phyloP scores from a whole-genome alignment of 768 basidiomycete genomes.

The Rubroboletus pulcherrimus region DNA sequence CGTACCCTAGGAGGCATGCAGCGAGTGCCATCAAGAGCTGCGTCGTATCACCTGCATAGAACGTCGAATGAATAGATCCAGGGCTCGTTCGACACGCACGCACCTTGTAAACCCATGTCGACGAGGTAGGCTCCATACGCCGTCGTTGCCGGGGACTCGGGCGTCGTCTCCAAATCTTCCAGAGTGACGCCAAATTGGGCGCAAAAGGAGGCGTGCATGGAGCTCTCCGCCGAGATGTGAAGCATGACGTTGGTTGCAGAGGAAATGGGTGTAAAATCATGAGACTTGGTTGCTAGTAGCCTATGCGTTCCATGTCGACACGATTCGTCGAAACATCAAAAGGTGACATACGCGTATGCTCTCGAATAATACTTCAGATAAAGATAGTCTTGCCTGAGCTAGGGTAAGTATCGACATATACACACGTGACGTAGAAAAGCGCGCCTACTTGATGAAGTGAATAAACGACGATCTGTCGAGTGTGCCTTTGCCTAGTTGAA shows the following conservation, averaged over 20 bases:
- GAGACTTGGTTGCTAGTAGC: slow-evolving; percentile 75
- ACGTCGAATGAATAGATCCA: not conserved
- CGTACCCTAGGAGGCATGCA: slow-evolving; percentile 87
- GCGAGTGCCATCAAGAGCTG: slow-evolving; percentile 78
- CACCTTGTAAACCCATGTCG: slow-evolving; percentile 61
- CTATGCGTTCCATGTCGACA: slow-evolving; percentile 31
- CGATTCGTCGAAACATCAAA: not conserved
- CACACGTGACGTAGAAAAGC: not conserved
- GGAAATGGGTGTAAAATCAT: slow-evolving; percentile 56
- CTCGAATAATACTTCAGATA: slow-evolving; percentile 83
- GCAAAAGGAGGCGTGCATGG: slow-evolving; percentile 71
- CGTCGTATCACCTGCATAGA: slow-evolving; percentile 55
- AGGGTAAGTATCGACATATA: not conserved
- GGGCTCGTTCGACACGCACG: not conserved
- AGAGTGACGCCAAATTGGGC: slow-evolving; percentile 61
- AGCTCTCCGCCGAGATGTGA: slow-evolving; percentile 63
- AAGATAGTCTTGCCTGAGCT: slow-evolving; percentile 69
- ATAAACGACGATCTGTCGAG: slow-evolving; percentile 64
- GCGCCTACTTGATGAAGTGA: slow-evolving; percentile 76
- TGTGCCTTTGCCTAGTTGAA: slow-evolving; percentile 67
- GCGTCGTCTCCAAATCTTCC: slow-evolving; percentile 56
- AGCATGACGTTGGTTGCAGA: slow-evolving; percentile 61
- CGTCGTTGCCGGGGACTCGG: slow-evolving; percentile 67
- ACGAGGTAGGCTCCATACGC: slow-evolving; percentile 88
- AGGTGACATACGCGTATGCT: slow-evolving; percentile 57